phyloP scores from a whole-genome alignment of 495 filamentous ascomycete genomes.

The Xylaria curta region DNA sequence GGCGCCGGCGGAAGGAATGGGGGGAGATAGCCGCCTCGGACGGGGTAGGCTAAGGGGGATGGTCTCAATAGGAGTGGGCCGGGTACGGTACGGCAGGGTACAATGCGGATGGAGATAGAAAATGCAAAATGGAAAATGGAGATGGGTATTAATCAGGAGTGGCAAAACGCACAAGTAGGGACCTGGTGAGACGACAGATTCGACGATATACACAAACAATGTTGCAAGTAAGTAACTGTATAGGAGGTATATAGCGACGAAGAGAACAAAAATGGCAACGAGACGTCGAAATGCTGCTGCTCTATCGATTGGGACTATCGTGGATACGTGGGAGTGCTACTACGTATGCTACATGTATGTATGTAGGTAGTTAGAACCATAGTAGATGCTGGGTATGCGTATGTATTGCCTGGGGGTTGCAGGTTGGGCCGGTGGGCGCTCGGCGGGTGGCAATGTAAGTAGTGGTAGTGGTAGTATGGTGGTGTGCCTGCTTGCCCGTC shows the following conservation, averaged over 20 bases:
- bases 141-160: background rate
- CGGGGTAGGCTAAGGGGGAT: constrained; percentile 22
- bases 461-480: background rate
- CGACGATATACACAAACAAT: constrained; percentile 6
- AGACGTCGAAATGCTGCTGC: constrained; percentile 1
- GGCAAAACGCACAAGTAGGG: constrained; percentile 2
- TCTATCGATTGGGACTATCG: constrained; percentile 11
- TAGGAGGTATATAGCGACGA: background rate
- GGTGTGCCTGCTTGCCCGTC: background rate
- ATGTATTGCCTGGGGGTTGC: background rate
- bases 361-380: background rate
- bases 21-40: constrained; percentile 20
- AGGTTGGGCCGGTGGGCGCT: constrained; percentile 10
- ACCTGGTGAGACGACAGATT: background rate
- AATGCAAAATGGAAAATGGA: no score
- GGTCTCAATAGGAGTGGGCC: constrained; percentile 27
- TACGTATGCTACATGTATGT: background rate
- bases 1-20: constrained; percentile 20
- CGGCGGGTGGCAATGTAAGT: constrained; percentile 4
- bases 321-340: background rate
- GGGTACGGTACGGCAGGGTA: no score
- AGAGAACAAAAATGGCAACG: background rate
- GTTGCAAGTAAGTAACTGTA: constrained; percentile 2
- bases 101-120: background rate
- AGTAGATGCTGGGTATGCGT: background rate